A percentile compares a stretch with the other conserved stretches of the same genome.
phyloP scores from a whole-genome alignment of 176 grass and related monocot species.

The Olyra latifolia region DNA sequence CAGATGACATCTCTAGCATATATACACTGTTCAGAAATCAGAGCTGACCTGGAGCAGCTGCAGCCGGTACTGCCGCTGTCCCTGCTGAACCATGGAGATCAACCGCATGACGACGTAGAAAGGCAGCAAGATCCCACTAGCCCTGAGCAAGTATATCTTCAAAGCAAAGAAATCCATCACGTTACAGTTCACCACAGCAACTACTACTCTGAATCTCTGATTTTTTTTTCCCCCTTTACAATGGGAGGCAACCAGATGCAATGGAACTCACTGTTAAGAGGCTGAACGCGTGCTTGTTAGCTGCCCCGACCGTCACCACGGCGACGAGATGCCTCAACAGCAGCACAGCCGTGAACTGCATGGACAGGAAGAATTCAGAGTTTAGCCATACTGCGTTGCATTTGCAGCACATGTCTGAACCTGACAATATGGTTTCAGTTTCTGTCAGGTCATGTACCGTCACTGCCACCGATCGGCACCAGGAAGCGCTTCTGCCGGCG shows the following conservation, averaged over 20 bases:
- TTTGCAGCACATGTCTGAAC: background rate
- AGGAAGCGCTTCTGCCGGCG: constrained; percentile 36
- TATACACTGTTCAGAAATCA: background rate
- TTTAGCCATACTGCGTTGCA: background rate
- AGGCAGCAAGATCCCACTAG: constrained; percentile 67
- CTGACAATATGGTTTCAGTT: background rate
- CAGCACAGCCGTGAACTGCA: constrained; percentile 59
- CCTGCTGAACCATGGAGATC: constrained; percentile 64
- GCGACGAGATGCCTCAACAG: constrained; percentile 62
- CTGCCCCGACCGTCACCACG: constrained; percentile 45
- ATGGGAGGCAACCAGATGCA: background rate
- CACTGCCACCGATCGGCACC: constrained; percentile 49
- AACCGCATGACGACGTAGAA: constrained; percentile 65
- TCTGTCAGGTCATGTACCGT: constrained; percentile 38
- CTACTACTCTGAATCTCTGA: background rate
- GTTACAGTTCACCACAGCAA: background rate
- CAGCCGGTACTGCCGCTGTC: constrained; percentile 47
- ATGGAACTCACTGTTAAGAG: constrained; percentile 55
- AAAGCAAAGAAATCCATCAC: background rate
- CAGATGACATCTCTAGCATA: background rate
- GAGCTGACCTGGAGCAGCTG: constrained; percentile 46
- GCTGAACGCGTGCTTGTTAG: constrained; percentile 56
- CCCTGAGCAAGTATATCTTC: constrained; percentile 62
- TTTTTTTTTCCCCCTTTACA: background rate
- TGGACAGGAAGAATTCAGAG: background rate